phyloP scores from a whole-genome alignment of 441 rosid species.

The Bocquillonia castaneifolia region DNA sequence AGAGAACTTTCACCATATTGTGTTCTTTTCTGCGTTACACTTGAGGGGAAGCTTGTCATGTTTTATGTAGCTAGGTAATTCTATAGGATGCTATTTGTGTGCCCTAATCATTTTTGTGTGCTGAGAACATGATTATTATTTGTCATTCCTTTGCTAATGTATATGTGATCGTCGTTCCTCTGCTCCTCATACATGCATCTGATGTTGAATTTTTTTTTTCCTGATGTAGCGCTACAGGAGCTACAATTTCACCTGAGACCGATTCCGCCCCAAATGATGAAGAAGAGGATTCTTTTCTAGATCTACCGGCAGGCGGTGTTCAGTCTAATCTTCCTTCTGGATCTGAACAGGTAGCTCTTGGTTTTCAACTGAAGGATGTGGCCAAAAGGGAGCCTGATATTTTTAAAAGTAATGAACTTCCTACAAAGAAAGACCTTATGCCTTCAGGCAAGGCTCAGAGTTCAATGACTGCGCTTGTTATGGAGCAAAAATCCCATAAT shows the following conservation, averaged over 20 bases:
- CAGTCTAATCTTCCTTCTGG: conserved; percentile 32
- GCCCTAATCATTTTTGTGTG: conserved; percentile 9
- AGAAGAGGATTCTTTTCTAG: conserved; percentile 43
- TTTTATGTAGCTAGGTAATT: conserved; percentile 75
- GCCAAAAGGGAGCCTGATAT: conserved; percentile 24
- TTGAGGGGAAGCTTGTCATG: conserved; percentile 84
- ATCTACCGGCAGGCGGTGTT: conserved; percentile 27
- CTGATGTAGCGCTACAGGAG: conserved; percentile 43
- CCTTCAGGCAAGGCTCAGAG: conserved; percentile 27
- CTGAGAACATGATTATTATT: neutral
- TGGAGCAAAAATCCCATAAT: conserved; percentile 25
- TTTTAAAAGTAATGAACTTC: conserved; percentile 20
- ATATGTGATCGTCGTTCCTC: conserved; percentile 10
- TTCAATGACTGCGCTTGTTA: conserved; percentile 23
- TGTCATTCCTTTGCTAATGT: conserved; percentile 1
- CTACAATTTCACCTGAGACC: conserved; percentile 30
- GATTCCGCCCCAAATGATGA: conserved; percentile 43
- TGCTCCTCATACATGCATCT: conserved; percentile 12
- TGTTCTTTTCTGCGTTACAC: conserved; percentile 74
- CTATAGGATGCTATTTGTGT: conserved; percentile 20
- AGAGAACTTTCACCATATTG: conserved; percentile 72
- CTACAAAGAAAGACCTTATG: conserved; percentile 21
- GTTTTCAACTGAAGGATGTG: conserved; percentile 25
- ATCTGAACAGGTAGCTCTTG: conserved; percentile 25
- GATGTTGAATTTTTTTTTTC: conserved; percentile 28